Conservation (phyloP, 2,329 filamentous ascomycete species). For the Beauveria medogensis region DNA sequence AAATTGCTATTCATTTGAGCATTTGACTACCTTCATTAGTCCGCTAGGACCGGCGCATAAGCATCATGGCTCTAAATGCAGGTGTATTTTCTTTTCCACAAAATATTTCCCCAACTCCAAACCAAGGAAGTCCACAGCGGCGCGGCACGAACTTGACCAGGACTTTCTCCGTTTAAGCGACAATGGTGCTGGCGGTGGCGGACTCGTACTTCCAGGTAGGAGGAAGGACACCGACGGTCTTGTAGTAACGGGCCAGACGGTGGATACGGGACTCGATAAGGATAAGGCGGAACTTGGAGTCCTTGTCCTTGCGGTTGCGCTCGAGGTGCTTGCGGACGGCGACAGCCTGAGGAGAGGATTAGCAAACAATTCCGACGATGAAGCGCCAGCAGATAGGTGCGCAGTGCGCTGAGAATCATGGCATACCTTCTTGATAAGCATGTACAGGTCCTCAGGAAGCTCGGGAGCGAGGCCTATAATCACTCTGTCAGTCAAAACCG, state of each 20-base stretch:
- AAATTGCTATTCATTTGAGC: constrained; percentile 21
- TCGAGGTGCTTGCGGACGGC: constrained; percentile 99
- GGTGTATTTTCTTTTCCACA: constrained; percentile 23
- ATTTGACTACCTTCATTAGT: constrained; percentile 27
- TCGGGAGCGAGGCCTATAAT: constrained; percentile 96
- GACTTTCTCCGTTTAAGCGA: constrained; percentile 57
- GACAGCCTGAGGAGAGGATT: constrained; percentile 57
- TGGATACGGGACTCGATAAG: constrained; percentile 99
- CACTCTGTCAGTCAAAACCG: constrained; percentile 93
- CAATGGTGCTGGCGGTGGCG: constrained; percentile 89
- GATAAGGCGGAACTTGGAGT: constrained; percentile 99
- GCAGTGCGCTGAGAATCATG: background rate
- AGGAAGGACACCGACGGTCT: constrained; percentile 77
- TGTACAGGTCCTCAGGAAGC: constrained; percentile 99
- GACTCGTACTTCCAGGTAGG: constrained; percentile 99
- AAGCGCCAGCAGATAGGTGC: background rate
- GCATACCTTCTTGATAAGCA: constrained; percentile 98
- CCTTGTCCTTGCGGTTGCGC: constrained; percentile 99
- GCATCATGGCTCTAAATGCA: constrained; percentile 39
- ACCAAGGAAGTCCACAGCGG: constrained; percentile 29
- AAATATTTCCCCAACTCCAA: constrained; percentile 37
- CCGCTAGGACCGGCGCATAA: constrained; percentile 28
- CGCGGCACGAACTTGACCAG: constrained; percentile 11
- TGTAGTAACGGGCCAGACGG: constrained; percentile 99
- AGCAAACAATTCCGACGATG: constrained; percentile 13